phyloP scores from a whole-genome alignment of 2,329 filamentous ascomycete genomes.

The Macroventuria anomochaeta region DNA sequence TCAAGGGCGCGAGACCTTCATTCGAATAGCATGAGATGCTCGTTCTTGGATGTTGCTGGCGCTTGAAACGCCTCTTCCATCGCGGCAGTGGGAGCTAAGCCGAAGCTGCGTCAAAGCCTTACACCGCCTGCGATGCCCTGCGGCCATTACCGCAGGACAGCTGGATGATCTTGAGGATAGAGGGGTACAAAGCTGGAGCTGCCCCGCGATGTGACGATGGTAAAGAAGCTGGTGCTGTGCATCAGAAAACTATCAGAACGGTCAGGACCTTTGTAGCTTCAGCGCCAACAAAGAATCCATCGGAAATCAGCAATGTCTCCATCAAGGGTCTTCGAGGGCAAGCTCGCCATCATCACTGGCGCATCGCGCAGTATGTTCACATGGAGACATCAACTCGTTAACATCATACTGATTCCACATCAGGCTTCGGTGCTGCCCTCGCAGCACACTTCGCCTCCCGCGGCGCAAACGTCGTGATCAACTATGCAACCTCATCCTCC shows the following conservation, averaged over 20 bases:
- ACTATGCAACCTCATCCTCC: slow-evolving; percentile 69
- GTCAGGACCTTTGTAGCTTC: background rate
- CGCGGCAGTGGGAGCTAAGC: slow-evolving; percentile 5
- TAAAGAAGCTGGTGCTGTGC: background rate
- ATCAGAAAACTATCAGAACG: background rate
- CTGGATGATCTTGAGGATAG: background rate
- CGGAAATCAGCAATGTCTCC: slow-evolving; percentile 7
- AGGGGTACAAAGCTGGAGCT: slow-evolving; percentile 15
- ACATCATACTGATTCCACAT: background rate
- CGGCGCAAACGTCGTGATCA: slow-evolving; percentile 69
- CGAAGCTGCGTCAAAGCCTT: background rate
- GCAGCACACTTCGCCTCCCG: slow-evolving; percentile 72
- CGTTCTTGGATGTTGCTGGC: slow-evolving; percentile 5
- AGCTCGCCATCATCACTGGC: slow-evolving; percentile 77
- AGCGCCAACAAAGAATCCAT: too few relatives aligned
- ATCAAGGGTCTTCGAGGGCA: slow-evolving; percentile 61
- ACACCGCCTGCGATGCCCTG: slow-evolving; percentile 3
- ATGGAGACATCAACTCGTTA: background rate
- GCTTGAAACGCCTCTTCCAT: slow-evolving; percentile 11
- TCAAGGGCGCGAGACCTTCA: background rate
- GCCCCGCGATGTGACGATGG: background rate
- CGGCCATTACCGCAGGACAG: background rate
- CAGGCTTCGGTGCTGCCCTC: slow-evolving; percentile 72
- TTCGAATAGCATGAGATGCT: background rate
- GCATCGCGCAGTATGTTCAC: slow-evolving; percentile 70